A percentile compares a stretch with the other conserved stretches of the same genome.
These are phyloP conservation scores for Aspergillus terreus DNA, from an alignment of 2,329 filamentous ascomycete species.

Conservation along the genomic window DNA sequence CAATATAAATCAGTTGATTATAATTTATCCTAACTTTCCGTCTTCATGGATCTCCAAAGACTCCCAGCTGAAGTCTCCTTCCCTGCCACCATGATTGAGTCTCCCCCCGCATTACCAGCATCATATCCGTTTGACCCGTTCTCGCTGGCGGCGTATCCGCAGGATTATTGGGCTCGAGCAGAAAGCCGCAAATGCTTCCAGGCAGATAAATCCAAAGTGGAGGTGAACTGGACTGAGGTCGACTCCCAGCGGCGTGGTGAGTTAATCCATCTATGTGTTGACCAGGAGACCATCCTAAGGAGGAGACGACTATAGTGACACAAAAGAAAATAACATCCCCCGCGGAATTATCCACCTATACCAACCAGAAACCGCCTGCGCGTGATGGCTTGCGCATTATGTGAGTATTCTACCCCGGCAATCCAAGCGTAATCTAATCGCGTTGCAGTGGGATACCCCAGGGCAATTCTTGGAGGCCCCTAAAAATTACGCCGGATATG, in stretches of 20 bases:
- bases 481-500: conserved; percentile 22
- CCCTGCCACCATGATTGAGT: background rate
- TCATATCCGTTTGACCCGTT: conserved; percentile 5
- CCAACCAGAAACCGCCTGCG: background rate
- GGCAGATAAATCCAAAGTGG: conserved; percentile 2
- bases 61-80: background rate
- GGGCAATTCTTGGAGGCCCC: conserved; percentile 22
- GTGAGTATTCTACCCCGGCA: conserved; percentile 2
- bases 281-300: too few relatives aligned
- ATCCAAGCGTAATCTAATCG: background rate
- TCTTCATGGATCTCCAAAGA: background rate
- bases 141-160: conserved; percentile 8
- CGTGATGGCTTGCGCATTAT: conserved; percentile 9
- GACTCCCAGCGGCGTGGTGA: conserved; percentile 4
- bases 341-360: conserved; percentile 4
- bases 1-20: background rate
- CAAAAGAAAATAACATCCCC: conserved; percentile 4
- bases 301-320: background rate
- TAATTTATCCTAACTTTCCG: background rate
- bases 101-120: background rate
- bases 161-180: conserved; percentile 7
- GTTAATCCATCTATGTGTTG: background rate
- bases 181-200: conserved; percentile 9
- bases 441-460: conserved; percentile 23
- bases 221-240: conserved; percentile 11